Evolutionary conservation across 192 early-diverging fungal species (phyloP), one percentile per base, ranked within the genome.

Genomic region (Umbelopsis isabellina): DNA sequence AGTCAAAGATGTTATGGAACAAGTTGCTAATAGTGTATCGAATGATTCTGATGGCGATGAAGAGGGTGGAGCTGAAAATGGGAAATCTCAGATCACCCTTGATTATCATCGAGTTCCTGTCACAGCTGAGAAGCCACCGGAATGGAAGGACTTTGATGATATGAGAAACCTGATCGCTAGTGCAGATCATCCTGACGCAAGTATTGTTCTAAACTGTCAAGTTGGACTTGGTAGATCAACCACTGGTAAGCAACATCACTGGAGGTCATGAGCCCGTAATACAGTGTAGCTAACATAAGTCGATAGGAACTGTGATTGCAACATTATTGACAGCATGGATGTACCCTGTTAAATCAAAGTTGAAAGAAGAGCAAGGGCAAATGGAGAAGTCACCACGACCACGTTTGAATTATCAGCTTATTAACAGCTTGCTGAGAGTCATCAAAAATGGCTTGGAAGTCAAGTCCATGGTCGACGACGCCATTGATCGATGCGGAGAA

Each of bases 171-270:
- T 88, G 65, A 69, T 90, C 12, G 78, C 74, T 4, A 69, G 37
- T 25, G 71, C 76, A 16, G 73, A 84, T 49, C 69, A 79, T 69
- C 33, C 72, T 49, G 68, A 76, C 30, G 76, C 83, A 18, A 79
- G 84, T 1, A 73, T 90, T 47, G 80, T 90, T 16, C 37, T 90
- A 15, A 89, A 89, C 52, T 89, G 87, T 74, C 89, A 90, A 74
- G 75, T 89, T 20, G 87, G 89, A 1, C 35, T 85, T 11, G 89
- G 89, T 9, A 81, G 89, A 16, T 87, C 87, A n/a, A 89, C 89
- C 11, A 74, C 79, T 35, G 86, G 86, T 23, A 87, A 61, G 23
- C 27, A 23, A 21, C 6, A 21, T 27, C 4, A 61, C 23, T n/a
- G 4, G 4, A 20, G 35, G 16, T 13, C 0, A 44, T 41, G 6